Evolutionary conservation across 176 grass and related monocot species (phyloP), one percentile per base, ranked within the genome.

Genomic region (Aegilops sharonensis): DNA sequence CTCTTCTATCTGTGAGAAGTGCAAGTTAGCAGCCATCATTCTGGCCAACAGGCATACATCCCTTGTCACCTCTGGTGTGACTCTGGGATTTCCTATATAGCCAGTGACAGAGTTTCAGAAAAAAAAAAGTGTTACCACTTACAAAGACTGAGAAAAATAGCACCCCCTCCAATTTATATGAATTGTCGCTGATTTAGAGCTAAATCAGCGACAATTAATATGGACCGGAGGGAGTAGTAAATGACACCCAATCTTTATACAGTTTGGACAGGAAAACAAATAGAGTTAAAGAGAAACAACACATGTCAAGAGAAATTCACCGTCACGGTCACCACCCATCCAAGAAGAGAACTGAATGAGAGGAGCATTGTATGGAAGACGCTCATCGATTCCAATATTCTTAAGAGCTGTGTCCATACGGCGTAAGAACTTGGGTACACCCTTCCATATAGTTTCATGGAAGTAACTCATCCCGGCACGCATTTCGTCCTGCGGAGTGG

Each of bases 241-340:
- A 12, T 36, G 23, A 43, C 23, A 73, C n/a, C 60, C 18, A 59
- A 59, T 59, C 18, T 2, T 56, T n/a, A 63, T 63, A 25, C 17
- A 11, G 31, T 70, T 70, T 37, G 5, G 6, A 17, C 52, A 36
- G 66, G 34, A 37, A 70, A 66, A 27, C 23, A 66, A 34, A 4
- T 0, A 14, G 31, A 20, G 24, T 37, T 8, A 5, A 37, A 34
- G 11, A 61, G 20, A 1, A 60, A 37, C 52, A 62, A 23, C 6
- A 62, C 32, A 78, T 15, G 21, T 25, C 37, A 60, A 4, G 7
- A 4, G 15, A 39, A 42, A 54, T 29, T 77, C 91, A 98, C 95
- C 95, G 84, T 95, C 95, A 79, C 95, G 93, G 48, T 98, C 91
- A 27, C 93, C 93, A 42, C 93, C 95, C 93, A 98, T 98, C 95